These are phyloP conservation scores for Blastobotrys raffinosifermentans DNA, from an alignment of 1,139 yeast species.

Conservation along the genomic window DNA sequence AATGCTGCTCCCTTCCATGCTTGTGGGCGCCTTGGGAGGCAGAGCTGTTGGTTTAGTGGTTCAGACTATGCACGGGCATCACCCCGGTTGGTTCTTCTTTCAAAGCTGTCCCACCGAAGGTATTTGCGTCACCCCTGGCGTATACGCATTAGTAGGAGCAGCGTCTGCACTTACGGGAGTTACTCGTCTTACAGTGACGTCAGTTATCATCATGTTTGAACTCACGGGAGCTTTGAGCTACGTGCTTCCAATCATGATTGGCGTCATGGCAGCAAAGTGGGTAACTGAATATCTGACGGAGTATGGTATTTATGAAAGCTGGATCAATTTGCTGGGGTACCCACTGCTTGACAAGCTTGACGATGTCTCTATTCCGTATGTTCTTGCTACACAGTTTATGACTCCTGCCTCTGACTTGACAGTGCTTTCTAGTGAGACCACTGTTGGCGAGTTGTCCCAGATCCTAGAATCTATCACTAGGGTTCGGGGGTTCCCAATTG, in stretches of 20 bases:
- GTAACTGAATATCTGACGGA: constrained; percentile 38
- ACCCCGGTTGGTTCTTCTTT: constrained; percentile 27
- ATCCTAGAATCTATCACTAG: constrained; percentile 16
- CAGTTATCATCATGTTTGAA: constrained; percentile 94
- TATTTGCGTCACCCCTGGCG: constrained; percentile 79
- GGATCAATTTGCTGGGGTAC: constrained; percentile 38
- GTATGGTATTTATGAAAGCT: constrained; percentile 39
- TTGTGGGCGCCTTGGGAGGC: constrained; percentile 66
- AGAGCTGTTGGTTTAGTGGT: constrained; percentile 60
- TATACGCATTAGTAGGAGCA: constrained; percentile 95
- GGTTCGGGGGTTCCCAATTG: constrained; percentile 40
- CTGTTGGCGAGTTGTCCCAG: constrained; percentile 21
- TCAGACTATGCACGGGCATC: constrained; percentile 28
- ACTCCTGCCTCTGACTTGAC: constrained; percentile 25
- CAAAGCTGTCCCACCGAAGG: constrained; percentile 41
- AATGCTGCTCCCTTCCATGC: constrained; percentile 63
- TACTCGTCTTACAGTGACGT: constrained; percentile 85
- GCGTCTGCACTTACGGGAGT: constrained; percentile 94
- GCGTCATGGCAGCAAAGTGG: constrained; percentile 45
- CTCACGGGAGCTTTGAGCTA: constrained; percentile 88
- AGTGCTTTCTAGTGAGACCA: constrained; percentile 18
- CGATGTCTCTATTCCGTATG: constrained; percentile 34
- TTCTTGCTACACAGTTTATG: constrained; percentile 31
- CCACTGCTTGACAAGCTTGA: constrained; percentile 35
- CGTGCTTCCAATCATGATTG: constrained; percentile 83